Conservation (phyloP, 495 filamentous ascomycete genomes). For the Penicillium flavigenum region DNA sequence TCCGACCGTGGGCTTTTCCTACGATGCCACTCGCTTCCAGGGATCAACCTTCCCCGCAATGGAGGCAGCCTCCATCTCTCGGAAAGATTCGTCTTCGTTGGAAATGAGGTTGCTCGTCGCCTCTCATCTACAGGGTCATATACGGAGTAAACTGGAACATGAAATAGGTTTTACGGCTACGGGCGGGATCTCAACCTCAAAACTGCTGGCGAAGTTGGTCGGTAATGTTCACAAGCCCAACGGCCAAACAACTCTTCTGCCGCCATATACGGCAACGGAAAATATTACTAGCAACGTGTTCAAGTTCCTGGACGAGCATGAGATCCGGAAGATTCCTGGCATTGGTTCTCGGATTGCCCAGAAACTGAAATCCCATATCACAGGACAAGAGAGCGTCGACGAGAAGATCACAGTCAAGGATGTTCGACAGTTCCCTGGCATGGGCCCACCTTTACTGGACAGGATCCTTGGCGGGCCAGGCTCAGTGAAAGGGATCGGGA, state of each 20-base stretch:
- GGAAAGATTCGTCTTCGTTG: slow-evolving; percentile 26
- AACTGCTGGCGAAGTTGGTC: slow-evolving; percentile 78
- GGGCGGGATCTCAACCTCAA: slow-evolving; percentile 84
- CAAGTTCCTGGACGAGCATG: slow-evolving; percentile 70
- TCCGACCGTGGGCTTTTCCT: slow-evolving; percentile 75
- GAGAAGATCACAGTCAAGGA: slow-evolving; percentile 62
- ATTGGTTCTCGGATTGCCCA: slow-evolving; percentile 79
- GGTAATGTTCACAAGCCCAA: slow-evolving; percentile 84
- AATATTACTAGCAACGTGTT: slow-evolving; percentile 51
- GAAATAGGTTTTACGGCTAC: slow-evolving; percentile 83
- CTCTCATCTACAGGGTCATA: slow-evolving; percentile 70
- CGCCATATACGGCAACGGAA: slow-evolving; percentile 48
- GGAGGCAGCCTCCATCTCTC: not conserved
- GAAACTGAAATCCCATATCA: slow-evolving; percentile 62
- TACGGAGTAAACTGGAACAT: slow-evolving; percentile 69
- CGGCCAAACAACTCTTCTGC: slow-evolving; percentile 77
- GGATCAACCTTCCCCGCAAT: slow-evolving; percentile 57
- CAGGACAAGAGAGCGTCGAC: slow-evolving; percentile 46
- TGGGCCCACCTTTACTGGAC: slow-evolving; percentile 61
- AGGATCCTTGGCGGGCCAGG: slow-evolving; percentile 68
- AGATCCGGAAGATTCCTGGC: slow-evolving; percentile 80
- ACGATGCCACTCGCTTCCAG: slow-evolving; percentile 62
- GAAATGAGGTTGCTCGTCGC: slow-evolving; percentile 61
- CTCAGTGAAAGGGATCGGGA: slow-evolving; percentile 64
- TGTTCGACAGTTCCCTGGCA: slow-evolving; percentile 58